phyloP scores from a whole-genome alignment of 106 monocot genomes.

The Dactylorhiza incarnata region DNA sequence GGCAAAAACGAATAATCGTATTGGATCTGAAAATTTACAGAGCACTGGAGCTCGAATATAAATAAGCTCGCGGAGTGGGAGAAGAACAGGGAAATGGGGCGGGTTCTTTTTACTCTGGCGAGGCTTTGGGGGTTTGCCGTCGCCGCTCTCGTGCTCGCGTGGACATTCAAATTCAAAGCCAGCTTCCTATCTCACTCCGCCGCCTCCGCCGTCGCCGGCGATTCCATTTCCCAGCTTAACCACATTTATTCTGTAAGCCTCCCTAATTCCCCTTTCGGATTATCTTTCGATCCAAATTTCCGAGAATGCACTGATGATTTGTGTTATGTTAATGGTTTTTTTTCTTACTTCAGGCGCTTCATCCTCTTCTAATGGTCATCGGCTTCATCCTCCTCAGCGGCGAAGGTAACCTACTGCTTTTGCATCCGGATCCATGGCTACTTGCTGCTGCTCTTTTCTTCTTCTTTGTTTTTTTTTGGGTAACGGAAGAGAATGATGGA shows the following conservation, averaged over 20 bases:
- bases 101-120: constrained; percentile 16
- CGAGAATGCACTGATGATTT: not conserved
- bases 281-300: not conserved
- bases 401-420: constrained; percentile 39
- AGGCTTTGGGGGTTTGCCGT: constrained; percentile 36
- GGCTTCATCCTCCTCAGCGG: constrained; percentile 78
- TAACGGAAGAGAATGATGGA: too few relatives aligned
- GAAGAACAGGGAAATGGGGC: constrained; percentile 14
- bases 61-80: too few relatives aligned
- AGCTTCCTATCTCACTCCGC: constrained; percentile 38
- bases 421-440: not conserved
- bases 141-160: constrained; percentile 41
- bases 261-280: not conserved
- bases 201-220: not conserved
- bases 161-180: constrained; percentile 47
- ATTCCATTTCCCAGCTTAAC: constrained; percentile 31
- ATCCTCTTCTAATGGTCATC: constrained; percentile 70
- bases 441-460: not conserved
- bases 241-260: constrained; percentile 49
- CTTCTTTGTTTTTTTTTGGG: not conserved
- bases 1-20: too few relatives aligned
- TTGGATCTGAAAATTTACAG: too few relatives aligned
- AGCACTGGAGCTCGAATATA: too few relatives aligned
- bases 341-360: constrained; percentile 40
- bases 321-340: not conserved